phyloP scores from a whole-genome alignment of 2,329 filamentous ascomycete genomes.

The Epichloe hybrida region DNA sequence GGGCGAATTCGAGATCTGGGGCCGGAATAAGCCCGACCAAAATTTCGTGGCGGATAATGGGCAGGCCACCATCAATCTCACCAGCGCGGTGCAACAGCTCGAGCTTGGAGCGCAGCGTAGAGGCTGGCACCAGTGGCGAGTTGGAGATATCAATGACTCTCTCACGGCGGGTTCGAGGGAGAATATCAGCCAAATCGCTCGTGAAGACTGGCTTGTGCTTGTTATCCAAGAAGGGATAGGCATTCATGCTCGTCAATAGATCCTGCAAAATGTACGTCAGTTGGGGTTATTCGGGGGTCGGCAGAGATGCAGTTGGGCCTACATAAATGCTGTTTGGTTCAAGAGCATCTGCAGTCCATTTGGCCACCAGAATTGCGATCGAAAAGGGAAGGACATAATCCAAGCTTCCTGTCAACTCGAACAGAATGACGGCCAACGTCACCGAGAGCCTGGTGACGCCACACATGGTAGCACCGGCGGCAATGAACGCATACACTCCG shows the following conservation, averaged over 20 bases:
- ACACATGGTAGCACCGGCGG: slow-evolving; percentile 94
- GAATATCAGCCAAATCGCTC: slow-evolving; percentile 74
- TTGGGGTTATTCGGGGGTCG: background rate
- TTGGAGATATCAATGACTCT: slow-evolving; percentile 79
- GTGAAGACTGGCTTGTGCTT: slow-evolving; percentile 89
- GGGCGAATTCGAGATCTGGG: slow-evolving; percentile 82
- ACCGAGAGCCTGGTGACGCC: slow-evolving; percentile 89
- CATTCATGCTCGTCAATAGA: slow-evolving; percentile 89
- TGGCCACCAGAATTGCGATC: slow-evolving; percentile 80
- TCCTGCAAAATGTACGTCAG: slow-evolving; percentile 38
- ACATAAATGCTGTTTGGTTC: slow-evolving; percentile 90
- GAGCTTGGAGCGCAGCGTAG: slow-evolving; percentile 64
- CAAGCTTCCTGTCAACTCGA: slow-evolving; percentile 87
- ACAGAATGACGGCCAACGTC: slow-evolving; percentile 86
- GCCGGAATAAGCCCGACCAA: slow-evolving; percentile 86
- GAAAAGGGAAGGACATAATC: slow-evolving; percentile 95
- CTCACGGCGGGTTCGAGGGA: slow-evolving; percentile 58
- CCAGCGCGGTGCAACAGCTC: slow-evolving; percentile 71
- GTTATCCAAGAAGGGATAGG: slow-evolving; percentile 94
- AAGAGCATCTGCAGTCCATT: slow-evolving; percentile 93
- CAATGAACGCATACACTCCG: slow-evolving; percentile 91
- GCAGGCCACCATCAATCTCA: slow-evolving; percentile 83
- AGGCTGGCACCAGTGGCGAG: slow-evolving; percentile 67
- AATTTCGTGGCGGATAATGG: slow-evolving; percentile 65
- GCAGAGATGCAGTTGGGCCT: slow-evolving; percentile 17